phyloP scores from a whole-genome alignment of 2,329 filamentous ascomycete genomes.

The Calonectria fujianensis region DNA sequence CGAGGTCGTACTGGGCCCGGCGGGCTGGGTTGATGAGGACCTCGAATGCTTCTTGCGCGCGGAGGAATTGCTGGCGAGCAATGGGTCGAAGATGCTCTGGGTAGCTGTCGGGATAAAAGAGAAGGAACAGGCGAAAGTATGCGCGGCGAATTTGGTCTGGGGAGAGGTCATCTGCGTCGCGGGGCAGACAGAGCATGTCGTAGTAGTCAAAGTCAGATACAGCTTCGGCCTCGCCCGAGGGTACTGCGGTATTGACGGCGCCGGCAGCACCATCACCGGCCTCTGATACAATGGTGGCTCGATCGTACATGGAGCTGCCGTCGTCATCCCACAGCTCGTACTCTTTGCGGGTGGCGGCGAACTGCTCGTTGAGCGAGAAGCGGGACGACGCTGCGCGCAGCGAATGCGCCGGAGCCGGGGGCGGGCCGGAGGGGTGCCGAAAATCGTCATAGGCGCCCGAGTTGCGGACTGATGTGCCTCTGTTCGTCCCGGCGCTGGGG shows the following conservation, averaged over 20 bases:
- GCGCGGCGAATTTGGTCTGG: conserved; percentile 64
- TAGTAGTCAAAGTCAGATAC: conserved; percentile 60
- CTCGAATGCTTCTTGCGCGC: conserved; percentile 67
- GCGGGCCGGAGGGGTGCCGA: conserved; percentile 45
- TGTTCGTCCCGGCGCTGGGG: conserved; percentile 42
- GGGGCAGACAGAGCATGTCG: conserved; percentile 67
- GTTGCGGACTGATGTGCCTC: conserved; percentile 53
- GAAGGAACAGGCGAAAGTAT: conserved; percentile 66
- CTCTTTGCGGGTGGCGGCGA: conserved; percentile 67
- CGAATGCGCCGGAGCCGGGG: conserved; percentile 43
- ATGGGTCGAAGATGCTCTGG: conserved; percentile 61
- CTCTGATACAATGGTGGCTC: conserved; percentile 53
- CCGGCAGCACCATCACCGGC: conserved; percentile 44
- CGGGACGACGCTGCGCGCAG: conserved; percentile 64
- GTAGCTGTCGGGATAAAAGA: conserved; percentile 67
- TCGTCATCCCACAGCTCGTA: conserved; percentile 70
- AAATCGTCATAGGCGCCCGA: conserved; percentile 50
- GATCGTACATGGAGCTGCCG: conserved; percentile 65
- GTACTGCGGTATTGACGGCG: conserved; percentile 43
- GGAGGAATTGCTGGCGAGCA: conserved; percentile 64
- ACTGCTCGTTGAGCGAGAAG: conserved; percentile 69
- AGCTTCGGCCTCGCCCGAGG: conserved; percentile 34
- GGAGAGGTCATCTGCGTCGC: conserved; percentile 52
- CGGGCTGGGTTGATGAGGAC: conserved; percentile 66
- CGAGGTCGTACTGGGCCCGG: conserved; percentile 64